Evolutionary conservation across 768 basidiomycete species (phyloP).

Genomic region (Suillus clintonianus): DNA sequence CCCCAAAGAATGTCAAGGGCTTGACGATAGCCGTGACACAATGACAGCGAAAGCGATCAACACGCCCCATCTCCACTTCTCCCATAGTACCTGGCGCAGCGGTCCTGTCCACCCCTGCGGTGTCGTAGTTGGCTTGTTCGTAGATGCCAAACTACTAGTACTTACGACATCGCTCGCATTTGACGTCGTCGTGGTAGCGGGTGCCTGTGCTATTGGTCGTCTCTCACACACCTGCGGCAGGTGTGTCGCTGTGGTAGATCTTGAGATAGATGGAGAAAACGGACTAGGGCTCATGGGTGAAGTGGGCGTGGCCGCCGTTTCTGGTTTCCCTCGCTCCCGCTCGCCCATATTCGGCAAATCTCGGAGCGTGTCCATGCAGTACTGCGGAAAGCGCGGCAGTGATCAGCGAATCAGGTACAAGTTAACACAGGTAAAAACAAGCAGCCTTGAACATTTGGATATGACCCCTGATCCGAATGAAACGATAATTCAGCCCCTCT

Average conservation of each 20-base stretch:
- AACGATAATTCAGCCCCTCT: slow-evolving; percentile 22
- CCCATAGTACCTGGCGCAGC: slow-evolving; percentile 70
- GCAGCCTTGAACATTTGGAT: slow-evolving; percentile 16
- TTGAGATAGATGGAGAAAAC: slow-evolving; percentile 13
- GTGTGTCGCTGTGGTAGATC: slow-evolving; percentile 22
- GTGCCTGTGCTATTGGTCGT: slow-evolving; percentile 18
- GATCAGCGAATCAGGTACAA: slow-evolving; percentile 21
- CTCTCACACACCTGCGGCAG: slow-evolving; percentile 21
- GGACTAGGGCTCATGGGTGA: slow-evolving; percentile 18
- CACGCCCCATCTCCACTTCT: slow-evolving; percentile 85
- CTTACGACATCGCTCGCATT: slow-evolving; percentile 10
- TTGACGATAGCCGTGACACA: slow-evolving; percentile 73
- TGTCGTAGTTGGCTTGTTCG: slow-evolving; percentile 30
- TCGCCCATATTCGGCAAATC: slow-evolving; percentile 95
- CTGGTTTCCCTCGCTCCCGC: slow-evolving; percentile 61
- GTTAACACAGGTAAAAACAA: slow-evolving; percentile 11
- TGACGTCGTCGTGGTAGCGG: slow-evolving; percentile 15
- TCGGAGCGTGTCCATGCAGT: slow-evolving; percentile 61
- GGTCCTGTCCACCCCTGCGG: slow-evolving; percentile 57
- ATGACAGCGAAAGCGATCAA: slow-evolving; percentile 77
- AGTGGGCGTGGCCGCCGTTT: slow-evolving; percentile 27
- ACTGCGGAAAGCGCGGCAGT: slow-evolving; percentile 45
- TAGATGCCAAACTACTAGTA: slow-evolving; percentile 16
- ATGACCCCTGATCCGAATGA: slow-evolving; percentile 9
- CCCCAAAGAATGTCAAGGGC: slow-evolving; percentile 23